Percentiles rank a stretch among this genome's conserved stretches.
Conservation (phyloP, 1,139 yeast genomes). For the Geotrichum klebahnii region DNA sequence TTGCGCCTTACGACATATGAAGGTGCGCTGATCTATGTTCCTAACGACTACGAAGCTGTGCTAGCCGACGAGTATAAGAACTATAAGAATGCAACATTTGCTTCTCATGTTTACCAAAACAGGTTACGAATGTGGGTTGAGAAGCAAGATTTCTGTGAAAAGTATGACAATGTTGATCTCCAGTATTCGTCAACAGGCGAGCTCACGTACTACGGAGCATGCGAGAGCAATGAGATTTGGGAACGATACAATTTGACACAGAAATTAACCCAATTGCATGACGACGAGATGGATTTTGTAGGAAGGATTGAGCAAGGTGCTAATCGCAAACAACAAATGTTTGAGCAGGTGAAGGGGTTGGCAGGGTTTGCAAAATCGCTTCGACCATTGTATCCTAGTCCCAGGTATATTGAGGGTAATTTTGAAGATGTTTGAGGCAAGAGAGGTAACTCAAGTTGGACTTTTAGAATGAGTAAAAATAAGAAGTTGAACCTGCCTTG, state of each 20-base stretch:
- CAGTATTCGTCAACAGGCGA: slow-evolving; percentile 24
- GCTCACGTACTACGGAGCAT: slow-evolving; percentile 33
- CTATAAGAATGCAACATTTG: slow-evolving; percentile 22
- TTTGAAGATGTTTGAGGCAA: neutral
- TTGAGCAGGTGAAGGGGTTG: neutral
- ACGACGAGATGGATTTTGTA: slow-evolving; percentile 1
- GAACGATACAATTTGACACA: slow-evolving; percentile 27
- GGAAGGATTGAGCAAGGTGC: neutral
- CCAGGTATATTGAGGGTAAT: slow-evolving; percentile 2
- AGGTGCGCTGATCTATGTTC: slow-evolving; percentile 55
- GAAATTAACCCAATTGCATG: slow-evolving; percentile 26
- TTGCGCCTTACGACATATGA: slow-evolving; percentile 54
- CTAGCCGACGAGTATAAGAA: slow-evolving; percentile 39
- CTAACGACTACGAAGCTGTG: slow-evolving; percentile 46
- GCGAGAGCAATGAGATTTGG: slow-evolving; percentile 29
- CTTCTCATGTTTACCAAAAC: slow-evolving; percentile 24
- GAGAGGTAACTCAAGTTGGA: too few species aligned
- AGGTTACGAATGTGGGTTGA: slow-evolving; percentile 29
- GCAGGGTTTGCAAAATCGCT: neutral
- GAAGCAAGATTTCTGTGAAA: slow-evolving; percentile 25
- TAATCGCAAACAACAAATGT: neutral
- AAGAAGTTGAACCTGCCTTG: too few species aligned
- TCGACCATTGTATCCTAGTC: neutral
- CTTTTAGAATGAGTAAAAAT: too few species aligned
- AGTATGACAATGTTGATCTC: slow-evolving; percentile 23